Conservation (phyloP, 441 rosid genomes). For the Raphanus hybrid region DNA sequence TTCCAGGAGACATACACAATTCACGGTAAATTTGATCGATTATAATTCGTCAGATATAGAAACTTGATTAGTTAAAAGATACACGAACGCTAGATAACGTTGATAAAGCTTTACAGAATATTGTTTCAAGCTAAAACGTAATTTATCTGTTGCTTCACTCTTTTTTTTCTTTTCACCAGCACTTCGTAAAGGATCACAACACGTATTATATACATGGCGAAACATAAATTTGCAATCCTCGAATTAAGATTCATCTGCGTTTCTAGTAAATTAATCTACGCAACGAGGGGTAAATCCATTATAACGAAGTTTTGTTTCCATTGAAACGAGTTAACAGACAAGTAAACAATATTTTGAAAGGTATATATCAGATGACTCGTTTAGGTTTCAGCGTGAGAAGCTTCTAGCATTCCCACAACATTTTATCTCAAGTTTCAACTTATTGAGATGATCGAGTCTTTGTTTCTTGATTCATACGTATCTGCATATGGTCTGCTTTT, state of each 20-base stretch:
- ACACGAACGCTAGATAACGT: slow-evolving; percentile 16
- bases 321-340: no score
- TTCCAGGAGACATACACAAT: slow-evolving; percentile 22
- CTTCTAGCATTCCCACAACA: no score
- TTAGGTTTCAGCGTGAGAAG: no score
- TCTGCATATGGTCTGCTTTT: background rate
- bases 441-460: background rate
- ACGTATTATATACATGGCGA: background rate
- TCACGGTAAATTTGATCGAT: slow-evolving; percentile 17
- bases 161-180: background rate
- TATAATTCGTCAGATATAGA: background rate
- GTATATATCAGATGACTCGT: no score
- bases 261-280: no score
- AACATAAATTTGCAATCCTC: background rate
- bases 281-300: no score
- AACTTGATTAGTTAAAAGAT: background rate
- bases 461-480: background rate
- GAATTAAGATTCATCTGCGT: background rate
- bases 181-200: slow-evolving; percentile 4
- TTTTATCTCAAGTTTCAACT: no score
- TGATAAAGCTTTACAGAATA: background rate
- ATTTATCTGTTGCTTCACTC: background rate
- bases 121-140: background rate
- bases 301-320: no score
- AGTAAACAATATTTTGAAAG: no score